Base-by-base conservation (phyloP, 371 early-diverging fungal genomes). In the Syncephalis fuscata region DNA sequence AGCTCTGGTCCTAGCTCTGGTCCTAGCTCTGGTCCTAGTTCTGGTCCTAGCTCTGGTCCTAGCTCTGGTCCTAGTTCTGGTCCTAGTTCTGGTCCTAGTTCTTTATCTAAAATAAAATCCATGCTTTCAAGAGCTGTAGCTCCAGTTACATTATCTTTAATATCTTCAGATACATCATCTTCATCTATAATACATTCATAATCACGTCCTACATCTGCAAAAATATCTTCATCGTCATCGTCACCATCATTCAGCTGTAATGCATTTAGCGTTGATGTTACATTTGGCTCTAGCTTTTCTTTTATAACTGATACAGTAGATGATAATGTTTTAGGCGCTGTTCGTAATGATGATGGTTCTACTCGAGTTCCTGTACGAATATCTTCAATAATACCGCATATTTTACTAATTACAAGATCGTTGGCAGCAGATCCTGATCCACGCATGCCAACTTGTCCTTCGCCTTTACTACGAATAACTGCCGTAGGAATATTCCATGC, bases 121-220 rank as follows among this genome's bases (percentile, higher is more conserved):
- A 27, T 17, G 44, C 55, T 58, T 39, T 56, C 52, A 45, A 14
- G 36, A 51, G 39, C 58, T 62, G 38, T 26, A 46, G 50, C n/a
- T 48, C 50, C 17, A 44, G 1, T 11, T 32, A 7, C 32, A 7
- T 32, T 32, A 11, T 32, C 32, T 32, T 32, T 32, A 7, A 11
- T 32, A 32, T 32, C 32, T 11, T 7, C 4, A 7, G 11, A 32
- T 7, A 7, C 11, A 4, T 32, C 57, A 46, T 4, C 49, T 3
- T 14, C 39, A 8, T 53, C 57, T 26, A 65, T 66, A 42, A 71
- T 69, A 5, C 85, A 55, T 15, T 59, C 57, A 53, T 92, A 92
- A 43, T 87, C 85, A 0, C 78, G 59, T 2, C 89, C 90, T 0
- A 65, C 88, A 51, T 84, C 92, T 3, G 74, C 84, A 74, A 92